A percentile compares a stretch with the other conserved stretches of the same genome.
Conservation (phyloP, 2,329 filamentous ascomycete genomes). For the Paecilomyces fulvus region DNA sequence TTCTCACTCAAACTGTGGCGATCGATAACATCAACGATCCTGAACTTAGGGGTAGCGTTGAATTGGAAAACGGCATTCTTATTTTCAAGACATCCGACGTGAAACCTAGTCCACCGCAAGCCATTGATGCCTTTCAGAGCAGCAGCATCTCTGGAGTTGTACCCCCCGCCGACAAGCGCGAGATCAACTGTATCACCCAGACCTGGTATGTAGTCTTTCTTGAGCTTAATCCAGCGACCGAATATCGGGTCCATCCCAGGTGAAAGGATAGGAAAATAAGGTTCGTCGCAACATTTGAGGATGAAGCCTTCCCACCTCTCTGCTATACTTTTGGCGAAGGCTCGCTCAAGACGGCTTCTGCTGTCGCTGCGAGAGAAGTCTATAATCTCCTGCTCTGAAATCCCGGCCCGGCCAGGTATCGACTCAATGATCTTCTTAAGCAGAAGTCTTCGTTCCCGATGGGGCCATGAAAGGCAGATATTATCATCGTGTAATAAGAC, state of each 20-base stretch:
- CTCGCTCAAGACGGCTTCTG: constrained; percentile 48
- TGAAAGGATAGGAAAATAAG: constrained; percentile 58
- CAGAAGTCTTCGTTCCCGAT: constrained; percentile 37
- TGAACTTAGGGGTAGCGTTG: constrained; percentile 50
- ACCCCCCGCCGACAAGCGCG: constrained; percentile 66
- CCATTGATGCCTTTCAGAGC: constrained; percentile 43
- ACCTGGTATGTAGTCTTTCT: constrained; percentile 72
- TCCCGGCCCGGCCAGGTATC: constrained; percentile 54
- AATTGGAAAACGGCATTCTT: constrained; percentile 49
- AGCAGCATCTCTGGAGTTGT: constrained; percentile 55
- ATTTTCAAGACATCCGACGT: constrained; percentile 68
- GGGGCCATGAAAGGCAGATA: constrained; percentile 39
- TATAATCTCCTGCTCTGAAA: constrained; percentile 59
- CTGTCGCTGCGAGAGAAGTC: constrained; percentile 53
- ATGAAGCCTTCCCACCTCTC: constrained; percentile 69
- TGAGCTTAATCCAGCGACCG: constrained; percentile 66
- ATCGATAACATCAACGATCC: constrained; percentile 56
- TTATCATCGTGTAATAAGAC: constrained; percentile 50
- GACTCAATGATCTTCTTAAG: constrained; percentile 49
- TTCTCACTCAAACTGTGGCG: constrained; percentile 40
- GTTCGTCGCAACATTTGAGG: constrained; percentile 64
- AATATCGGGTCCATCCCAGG: constrained; percentile 17
- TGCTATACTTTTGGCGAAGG: constrained; percentile 60
- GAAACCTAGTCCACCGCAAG: constrained; percentile 70
- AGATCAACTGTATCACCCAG: constrained; percentile 81